Percentiles rank a stretch among this genome's conserved stretches.
phyloP scores from a whole-genome alignment of 805 yeast genomes.

The Yarrowia sp. region DNA sequence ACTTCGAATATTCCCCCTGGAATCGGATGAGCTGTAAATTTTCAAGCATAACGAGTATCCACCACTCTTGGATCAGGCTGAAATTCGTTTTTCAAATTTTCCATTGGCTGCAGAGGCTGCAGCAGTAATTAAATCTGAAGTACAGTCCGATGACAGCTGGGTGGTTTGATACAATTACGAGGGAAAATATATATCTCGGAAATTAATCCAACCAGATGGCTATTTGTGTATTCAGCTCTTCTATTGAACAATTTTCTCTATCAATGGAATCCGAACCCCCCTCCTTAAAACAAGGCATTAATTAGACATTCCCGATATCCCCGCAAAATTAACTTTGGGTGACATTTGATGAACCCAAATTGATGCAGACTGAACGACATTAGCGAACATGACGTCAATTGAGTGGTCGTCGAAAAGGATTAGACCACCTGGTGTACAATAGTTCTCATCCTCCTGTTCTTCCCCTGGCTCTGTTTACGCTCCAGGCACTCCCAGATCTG shows the following conservation, averaged over 20 bases:
- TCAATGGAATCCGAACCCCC: no score
- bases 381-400: neutral
- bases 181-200: no score
- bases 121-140: neutral
- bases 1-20: no score
- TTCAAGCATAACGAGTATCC: neutral
- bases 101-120: no score
- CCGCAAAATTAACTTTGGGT: neutral
- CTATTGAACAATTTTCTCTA: no score
- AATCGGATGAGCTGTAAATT: no score
- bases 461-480: neutral
- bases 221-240: no score
- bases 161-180: no score
- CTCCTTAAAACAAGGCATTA: no score
- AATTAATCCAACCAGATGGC: no score
- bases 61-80: neutral
- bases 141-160: no score
- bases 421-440: neutral
- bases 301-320: neutral
- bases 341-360: neutral
- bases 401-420: neutral
- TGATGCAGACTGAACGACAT: neutral
- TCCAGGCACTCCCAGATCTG: neutral
- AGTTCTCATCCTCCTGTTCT: no score
- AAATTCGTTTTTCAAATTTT: neutral